Conservation (phyloP, 352 stramenopile genomes). For the Globisporangium takayamanum region DNA sequence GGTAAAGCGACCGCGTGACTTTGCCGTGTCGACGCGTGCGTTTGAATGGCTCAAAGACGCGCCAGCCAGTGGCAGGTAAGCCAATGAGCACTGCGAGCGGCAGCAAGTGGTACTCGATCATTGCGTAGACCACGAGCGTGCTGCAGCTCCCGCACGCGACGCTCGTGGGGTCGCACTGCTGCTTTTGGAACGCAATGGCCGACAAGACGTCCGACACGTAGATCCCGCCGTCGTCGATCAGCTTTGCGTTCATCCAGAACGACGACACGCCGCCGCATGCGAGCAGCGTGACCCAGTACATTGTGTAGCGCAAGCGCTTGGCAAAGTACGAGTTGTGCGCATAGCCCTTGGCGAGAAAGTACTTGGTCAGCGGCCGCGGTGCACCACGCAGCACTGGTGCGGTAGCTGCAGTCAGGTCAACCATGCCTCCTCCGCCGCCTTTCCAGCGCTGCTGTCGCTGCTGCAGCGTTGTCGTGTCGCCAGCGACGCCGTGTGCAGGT, state of each 20-base stretch:
- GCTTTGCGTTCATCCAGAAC: slow-evolving; percentile 32
- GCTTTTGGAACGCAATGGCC: slow-evolving; percentile 40
- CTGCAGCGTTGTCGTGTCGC: neutral
- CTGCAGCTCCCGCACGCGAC: slow-evolving; percentile 42
- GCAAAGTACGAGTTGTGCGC: slow-evolving; percentile 79
- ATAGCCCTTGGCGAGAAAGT: slow-evolving; percentile 46
- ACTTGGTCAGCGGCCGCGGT: slow-evolving; percentile 29
- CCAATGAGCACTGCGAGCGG: slow-evolving; percentile 56
- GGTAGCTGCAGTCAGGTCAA: neutral
- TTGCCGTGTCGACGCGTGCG: slow-evolving; percentile 32
- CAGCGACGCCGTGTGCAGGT: neutral
- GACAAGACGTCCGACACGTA: slow-evolving; percentile 33
- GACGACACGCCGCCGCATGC: slow-evolving; percentile 32
- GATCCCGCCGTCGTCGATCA: slow-evolving; percentile 36
- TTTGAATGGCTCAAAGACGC: slow-evolving; percentile 68
- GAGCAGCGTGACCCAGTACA: slow-evolving; percentile 35
- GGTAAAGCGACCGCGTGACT: slow-evolving; percentile 63
- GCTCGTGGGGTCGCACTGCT: slow-evolving; percentile 20
- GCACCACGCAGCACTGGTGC: slow-evolving; percentile 15
- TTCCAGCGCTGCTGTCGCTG: neutral
- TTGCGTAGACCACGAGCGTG: slow-evolving; percentile 54
- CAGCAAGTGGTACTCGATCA: slow-evolving; percentile 61
- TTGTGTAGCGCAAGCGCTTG: slow-evolving; percentile 42
- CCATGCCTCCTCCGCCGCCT: neutral
- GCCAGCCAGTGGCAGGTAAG: slow-evolving; percentile 50